Conservation (phyloP, 352 stramenopile species). For the Phytophthora citrophthora region DNA sequence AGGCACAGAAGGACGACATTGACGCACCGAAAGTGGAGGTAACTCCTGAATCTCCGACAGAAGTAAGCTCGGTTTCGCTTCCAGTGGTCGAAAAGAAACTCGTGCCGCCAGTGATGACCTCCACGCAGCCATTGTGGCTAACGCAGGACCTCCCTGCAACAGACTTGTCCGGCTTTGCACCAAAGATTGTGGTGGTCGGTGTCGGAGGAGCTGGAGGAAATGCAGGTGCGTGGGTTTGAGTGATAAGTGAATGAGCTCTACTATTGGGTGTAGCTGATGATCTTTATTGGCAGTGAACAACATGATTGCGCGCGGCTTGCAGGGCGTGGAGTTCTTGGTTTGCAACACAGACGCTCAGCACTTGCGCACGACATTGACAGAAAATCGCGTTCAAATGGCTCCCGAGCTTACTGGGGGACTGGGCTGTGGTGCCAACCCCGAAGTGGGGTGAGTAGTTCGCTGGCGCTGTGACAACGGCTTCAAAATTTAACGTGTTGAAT, state of each 20-base stretch:
- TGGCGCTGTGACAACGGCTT: not conserved
- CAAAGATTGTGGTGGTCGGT: slow-evolving; percentile 88
- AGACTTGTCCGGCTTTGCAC: slow-evolving; percentile 79
- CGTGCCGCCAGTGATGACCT: slow-evolving; percentile 50
- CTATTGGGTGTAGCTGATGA: not conserved
- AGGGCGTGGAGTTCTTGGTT: slow-evolving; percentile 89
- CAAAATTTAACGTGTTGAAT: not conserved
- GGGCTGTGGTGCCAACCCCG: slow-evolving; percentile 82
- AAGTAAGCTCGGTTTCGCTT: slow-evolving; percentile 10
- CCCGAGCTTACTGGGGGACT: slow-evolving; percentile 86
- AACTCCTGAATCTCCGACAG: slow-evolving; percentile 2
- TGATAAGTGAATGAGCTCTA: not conserved
- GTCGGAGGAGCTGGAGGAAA: slow-evolving; percentile 90
- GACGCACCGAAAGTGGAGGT: slow-evolving; percentile 14
- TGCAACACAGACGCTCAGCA: slow-evolving; percentile 94
- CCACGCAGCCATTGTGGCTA: slow-evolving; percentile 80
- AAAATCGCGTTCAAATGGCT: slow-evolving; percentile 92
- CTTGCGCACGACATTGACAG: slow-evolving; percentile 88
- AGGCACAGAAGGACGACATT: slow-evolving; percentile 47
- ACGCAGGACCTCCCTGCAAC: slow-evolving; percentile 63
- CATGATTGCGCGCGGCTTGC: slow-evolving; percentile 85
- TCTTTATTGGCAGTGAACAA: slow-evolving; percentile 74
- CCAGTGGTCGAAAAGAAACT: slow-evolving; percentile 38
- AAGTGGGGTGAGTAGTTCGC: slow-evolving; percentile 57
- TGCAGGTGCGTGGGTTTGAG: slow-evolving; percentile 46